Evolutionary conservation across 2,329 filamentous ascomycete genomes (phyloP).

Genomic region (Trichoderma sp.): DNA sequence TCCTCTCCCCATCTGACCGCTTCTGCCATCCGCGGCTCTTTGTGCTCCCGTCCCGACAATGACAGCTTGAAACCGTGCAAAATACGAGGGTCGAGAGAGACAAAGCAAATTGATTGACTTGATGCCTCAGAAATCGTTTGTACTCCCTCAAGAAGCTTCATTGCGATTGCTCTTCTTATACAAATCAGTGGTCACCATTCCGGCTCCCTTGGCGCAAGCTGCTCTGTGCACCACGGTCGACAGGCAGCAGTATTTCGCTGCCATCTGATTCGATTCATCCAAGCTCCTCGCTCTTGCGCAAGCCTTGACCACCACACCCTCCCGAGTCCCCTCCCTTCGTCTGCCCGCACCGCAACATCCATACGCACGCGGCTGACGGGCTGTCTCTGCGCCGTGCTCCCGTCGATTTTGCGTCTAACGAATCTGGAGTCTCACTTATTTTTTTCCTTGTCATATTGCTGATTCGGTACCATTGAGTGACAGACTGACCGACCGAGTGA

Average conservation of each 20-base stretch:
- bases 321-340: too few relatives aligned
- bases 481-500: too few relatives aligned
- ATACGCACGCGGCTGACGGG: slow-evolving; percentile 15
- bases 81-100: too few relatives aligned
- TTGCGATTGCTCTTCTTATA: not conserved
- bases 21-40: too few relatives aligned
- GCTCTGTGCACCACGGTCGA: slow-evolving; percentile 4
- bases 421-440: slow-evolving; percentile 11
- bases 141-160: too few relatives aligned
- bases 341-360: too few relatives aligned
- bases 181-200: not conserved
- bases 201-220: slow-evolving; percentile 7
- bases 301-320: slow-evolving; percentile 9
- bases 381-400: slow-evolving; percentile 10
- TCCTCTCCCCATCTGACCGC: not conserved
- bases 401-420: slow-evolving; percentile 11
- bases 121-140: too few relatives aligned
- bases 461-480: not conserved
- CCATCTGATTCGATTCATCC: slow-evolving; percentile 26
- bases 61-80: too few relatives aligned
- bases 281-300: not conserved
- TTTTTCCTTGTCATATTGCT: not conserved
- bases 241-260: slow-evolving; percentile 25
- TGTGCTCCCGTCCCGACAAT: too few relatives aligned
- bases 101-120: too few relatives aligned